Conservation (phyloP, 2,329 filamentous ascomycete genomes). For the Lecanicillium sp. region DNA sequence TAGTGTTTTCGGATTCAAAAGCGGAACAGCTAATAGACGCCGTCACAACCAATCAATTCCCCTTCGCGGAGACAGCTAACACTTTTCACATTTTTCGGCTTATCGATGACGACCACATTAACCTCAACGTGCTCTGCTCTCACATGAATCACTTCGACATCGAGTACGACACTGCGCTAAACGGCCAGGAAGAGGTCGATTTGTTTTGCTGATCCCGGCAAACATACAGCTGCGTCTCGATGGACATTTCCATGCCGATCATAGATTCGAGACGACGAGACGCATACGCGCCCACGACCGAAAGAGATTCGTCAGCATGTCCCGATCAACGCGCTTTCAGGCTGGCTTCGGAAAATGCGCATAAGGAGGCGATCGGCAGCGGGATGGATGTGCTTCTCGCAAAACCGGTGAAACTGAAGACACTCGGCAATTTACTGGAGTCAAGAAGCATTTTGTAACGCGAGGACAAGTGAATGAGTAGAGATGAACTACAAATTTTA, state of each 20-base stretch:
- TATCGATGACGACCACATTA: slow-evolving; percentile 30
- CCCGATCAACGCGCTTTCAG: slow-evolving; percentile 44
- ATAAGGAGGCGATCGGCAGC: slow-evolving; percentile 42
- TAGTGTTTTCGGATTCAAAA: neutral
- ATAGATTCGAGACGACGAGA: slow-evolving; percentile 41
- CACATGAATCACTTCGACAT: slow-evolving; percentile 21
- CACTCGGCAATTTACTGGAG: slow-evolving; percentile 18
- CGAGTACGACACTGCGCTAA: slow-evolving; percentile 16
- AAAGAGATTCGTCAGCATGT: slow-evolving; percentile 31
- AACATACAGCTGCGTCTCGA: slow-evolving; percentile 21
- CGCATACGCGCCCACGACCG: slow-evolving; percentile 40
- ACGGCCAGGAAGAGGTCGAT: slow-evolving; percentile 21
- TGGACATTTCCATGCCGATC: slow-evolving; percentile 46
- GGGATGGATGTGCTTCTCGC: slow-evolving; percentile 45
- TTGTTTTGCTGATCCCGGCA: slow-evolving; percentile 15
- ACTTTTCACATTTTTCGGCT: slow-evolving; percentile 20
- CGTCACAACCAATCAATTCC: neutral
- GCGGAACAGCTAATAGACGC: neutral
- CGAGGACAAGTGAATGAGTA: no score
- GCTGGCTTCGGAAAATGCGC: slow-evolving; percentile 36
- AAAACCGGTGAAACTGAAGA: slow-evolving; percentile 38
- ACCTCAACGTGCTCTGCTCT: slow-evolving; percentile 21
- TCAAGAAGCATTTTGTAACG: no score
- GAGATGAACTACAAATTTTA: no score
- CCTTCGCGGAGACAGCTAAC: neutral